phyloP scores from a whole-genome alignment of 495 filamentous ascomycete genomes.

The Ramalina intermedia region DNA sequence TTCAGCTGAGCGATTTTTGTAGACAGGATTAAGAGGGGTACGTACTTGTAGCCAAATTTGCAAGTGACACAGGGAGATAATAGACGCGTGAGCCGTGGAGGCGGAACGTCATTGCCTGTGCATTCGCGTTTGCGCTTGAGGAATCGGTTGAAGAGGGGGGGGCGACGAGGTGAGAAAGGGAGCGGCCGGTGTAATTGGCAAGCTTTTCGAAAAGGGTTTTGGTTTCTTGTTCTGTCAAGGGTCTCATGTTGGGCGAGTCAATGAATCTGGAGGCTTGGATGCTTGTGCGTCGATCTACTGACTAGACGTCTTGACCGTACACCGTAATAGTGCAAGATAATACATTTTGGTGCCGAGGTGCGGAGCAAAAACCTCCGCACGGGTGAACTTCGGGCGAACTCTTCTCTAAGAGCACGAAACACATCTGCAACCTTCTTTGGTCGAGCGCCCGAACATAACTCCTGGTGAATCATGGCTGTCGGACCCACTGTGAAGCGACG shows the following conservation, averaged over 20 bases:
- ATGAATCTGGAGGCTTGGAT: neutral
- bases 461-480: constrained; percentile 30
- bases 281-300: too few species aligned
- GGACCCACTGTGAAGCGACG: constrained; percentile 37
- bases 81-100: constrained; percentile 68
- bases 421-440: neutral
- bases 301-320: too few species aligned
- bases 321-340: too few species aligned
- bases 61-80: constrained; percentile 73
- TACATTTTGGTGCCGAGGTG: neutral
- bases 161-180: constrained; percentile 66
- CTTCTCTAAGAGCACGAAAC: neutral
- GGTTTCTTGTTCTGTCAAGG: constrained; percentile 60
- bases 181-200: constrained; percentile 66
- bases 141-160: constrained; percentile 51
- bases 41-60: constrained; percentile 61
- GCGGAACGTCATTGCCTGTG: constrained; percentile 48
- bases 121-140: neutral
- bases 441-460: neutral
- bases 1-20: neutral
- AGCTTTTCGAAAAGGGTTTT: constrained; percentile 68
- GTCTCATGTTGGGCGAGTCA: constrained; percentile 42
- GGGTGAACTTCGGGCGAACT: neutral
- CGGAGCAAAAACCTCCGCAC: neutral
- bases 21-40: too few species aligned